Conservation (phyloP, 176 grass and related monocot species). For the Carex littledalei region DNA sequence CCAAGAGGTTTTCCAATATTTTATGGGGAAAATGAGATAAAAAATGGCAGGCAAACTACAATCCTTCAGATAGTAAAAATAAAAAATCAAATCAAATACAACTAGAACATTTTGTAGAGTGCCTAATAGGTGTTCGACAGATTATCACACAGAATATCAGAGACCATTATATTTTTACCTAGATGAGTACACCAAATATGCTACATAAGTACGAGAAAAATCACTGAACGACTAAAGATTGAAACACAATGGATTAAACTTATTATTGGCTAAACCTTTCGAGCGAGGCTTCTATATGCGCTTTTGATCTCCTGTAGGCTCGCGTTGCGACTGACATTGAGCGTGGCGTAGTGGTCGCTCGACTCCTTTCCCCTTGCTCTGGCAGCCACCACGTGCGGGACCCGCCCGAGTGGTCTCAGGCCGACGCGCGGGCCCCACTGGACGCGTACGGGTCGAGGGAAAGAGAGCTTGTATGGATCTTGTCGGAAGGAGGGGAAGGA, state of each 20-base stretch:
- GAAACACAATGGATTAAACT: background rate
- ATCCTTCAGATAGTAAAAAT: background rate
- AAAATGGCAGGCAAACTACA: background rate
- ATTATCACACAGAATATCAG: background rate
- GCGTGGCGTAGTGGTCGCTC: slow-evolving; percentile 49
- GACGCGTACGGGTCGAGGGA: background rate
- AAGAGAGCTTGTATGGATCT: slow-evolving; percentile 23
- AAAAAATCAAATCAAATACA: background rate
- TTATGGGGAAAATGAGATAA: background rate
- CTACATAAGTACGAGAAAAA: background rate
- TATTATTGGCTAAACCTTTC: slow-evolving; percentile 41
- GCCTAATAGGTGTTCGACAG: background rate
- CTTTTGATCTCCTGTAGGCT: slow-evolving; percentile 79
- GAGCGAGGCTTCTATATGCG: slow-evolving; percentile 70
- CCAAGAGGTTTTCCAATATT: background rate
- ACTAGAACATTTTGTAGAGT: background rate
- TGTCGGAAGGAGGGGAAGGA: background rate
- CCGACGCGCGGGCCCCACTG: slow-evolving; percentile 14
- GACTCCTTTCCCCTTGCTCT: slow-evolving; percentile 18
- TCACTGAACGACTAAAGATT: background rate
- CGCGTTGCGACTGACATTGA: slow-evolving; percentile 62
- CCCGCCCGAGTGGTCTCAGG: slow-evolving; percentile 6
- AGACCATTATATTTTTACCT: no score
- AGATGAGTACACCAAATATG: background rate
- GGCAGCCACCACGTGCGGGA: slow-evolving; percentile 15